Evolutionary conservation across 345 rosid genomes (phyloP).

Genomic region (Citropsis articulata): DNA sequence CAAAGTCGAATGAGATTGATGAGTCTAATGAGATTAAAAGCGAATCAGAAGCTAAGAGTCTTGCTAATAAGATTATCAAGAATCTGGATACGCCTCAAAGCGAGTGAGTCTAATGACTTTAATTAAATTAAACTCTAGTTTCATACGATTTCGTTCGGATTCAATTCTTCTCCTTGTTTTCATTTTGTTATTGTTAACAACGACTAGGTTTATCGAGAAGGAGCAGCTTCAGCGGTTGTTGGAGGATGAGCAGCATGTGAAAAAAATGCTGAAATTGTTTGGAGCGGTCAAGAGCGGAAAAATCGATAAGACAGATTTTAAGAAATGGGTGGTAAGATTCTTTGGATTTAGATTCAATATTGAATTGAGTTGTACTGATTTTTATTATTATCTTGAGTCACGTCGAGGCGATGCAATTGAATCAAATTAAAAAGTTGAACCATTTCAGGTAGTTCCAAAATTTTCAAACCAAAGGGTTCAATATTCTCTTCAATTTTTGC

Average conservation of each 20-base stretch:
- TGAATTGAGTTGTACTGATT: not conserved
- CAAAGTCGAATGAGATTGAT: conserved; percentile 28
- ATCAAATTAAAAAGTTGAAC: too few species aligned
- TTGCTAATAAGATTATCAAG: conserved; percentile 53
- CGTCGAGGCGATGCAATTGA: too few species aligned
- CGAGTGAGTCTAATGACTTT: conserved; percentile 36
- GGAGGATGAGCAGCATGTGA: conserved; percentile 1
- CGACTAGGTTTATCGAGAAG: conserved; percentile 53
- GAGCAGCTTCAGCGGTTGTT: conserved; percentile 42
- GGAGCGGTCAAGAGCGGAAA: conserved; percentile 49
- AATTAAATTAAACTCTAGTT: not conserved
- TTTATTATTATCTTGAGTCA: not conserved
- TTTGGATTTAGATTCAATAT: too few species aligned
- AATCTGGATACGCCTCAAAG: conserved; percentile 46
- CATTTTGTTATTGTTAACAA: not conserved
- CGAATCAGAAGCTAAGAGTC: conserved; percentile 66
- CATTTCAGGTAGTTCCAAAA: too few species aligned
- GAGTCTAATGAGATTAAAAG: conserved; percentile 50
- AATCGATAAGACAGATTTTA: conserved; percentile 53
- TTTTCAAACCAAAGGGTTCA: too few species aligned
- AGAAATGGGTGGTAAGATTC: conserved; percentile 61
- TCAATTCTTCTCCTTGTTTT: not conserved
- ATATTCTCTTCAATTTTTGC: too few species aligned
- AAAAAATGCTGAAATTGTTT: conserved; percentile 46
- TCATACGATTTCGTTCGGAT: not conserved